Evolutionary conservation across 352 stramenopile species (phyloP).

Genomic region (Globisporangium sylvaticum): DNA sequence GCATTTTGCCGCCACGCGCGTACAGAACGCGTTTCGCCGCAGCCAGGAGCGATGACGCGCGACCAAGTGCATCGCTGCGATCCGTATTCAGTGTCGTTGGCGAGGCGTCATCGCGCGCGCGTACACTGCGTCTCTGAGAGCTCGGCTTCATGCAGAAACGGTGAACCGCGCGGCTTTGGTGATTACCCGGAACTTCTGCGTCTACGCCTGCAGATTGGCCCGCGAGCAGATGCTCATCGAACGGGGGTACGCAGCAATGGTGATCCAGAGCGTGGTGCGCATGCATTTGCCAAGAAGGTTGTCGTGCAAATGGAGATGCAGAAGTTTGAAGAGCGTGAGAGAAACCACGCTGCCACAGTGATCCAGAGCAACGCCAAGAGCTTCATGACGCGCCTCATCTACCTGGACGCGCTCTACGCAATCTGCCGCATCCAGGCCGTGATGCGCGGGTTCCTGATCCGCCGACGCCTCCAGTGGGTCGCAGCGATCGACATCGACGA

Average conservation of each 20-base stretch:
- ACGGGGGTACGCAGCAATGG: conserved; percentile 29
- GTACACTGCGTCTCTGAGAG: conserved; percentile 9
- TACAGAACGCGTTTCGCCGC: conserved; percentile 44
- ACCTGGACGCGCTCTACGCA: conserved; percentile 75
- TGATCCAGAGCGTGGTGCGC: conserved; percentile 45
- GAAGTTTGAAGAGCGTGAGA: conserved; percentile 11
- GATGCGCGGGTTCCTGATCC: conserved; percentile 60
- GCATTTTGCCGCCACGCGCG: conserved; percentile 38
- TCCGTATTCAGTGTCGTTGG: conserved; percentile 43
- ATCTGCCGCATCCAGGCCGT: conserved; percentile 75
- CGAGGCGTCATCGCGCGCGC: conserved; percentile 27
- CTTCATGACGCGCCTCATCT: conserved; percentile 73
- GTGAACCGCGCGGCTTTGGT: conserved; percentile 29
- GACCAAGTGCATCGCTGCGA: conserved; percentile 26
- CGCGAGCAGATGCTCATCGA: conserved; percentile 25
- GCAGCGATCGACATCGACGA: conserved; percentile 36
- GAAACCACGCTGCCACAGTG: conserved; percentile 29
- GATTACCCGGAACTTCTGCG: conserved; percentile 38
- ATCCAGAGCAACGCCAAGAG: conserved; percentile 54
- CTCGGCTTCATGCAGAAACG: conserved; percentile 16
- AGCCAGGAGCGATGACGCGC: conserved; percentile 15
- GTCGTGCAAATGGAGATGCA: conserved; percentile 13
- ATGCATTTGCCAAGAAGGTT: conserved; percentile 21
- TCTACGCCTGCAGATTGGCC: conserved; percentile 24
- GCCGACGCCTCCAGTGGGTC: conserved; percentile 50